Evolutionary conservation across 2,329 filamentous ascomycete genomes (phyloP).

Genomic region (Allantophomopsis cytisporea): DNA sequence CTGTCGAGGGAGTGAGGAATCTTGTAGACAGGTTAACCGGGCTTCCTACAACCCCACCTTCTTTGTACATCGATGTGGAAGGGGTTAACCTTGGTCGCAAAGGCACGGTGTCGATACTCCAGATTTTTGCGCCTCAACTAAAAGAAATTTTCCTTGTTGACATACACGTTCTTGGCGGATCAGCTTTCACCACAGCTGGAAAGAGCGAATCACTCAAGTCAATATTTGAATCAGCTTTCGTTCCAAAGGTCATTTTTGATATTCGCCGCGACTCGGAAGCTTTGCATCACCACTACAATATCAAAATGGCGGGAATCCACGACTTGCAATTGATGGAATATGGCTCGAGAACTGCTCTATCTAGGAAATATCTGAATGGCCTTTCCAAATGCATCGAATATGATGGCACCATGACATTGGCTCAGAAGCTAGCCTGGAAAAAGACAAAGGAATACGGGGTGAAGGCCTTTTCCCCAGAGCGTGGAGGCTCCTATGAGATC

Average conservation of each 20-base stretch:
- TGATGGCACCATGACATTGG: slow-evolving; percentile 5
- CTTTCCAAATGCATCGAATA: slow-evolving; percentile 24
- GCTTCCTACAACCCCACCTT: slow-evolving; percentile 13
- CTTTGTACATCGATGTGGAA: slow-evolving; percentile 30
- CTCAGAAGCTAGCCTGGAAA: neutral
- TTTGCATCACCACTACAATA: slow-evolving; percentile 26
- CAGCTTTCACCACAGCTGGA: slow-evolving; percentile 21
- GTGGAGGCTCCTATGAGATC: slow-evolving; percentile 27
- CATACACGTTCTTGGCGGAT: slow-evolving; percentile 19
- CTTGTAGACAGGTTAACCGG: slow-evolving; percentile 4
- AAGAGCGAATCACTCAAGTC: slow-evolving; percentile 19
- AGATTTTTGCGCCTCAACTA: slow-evolving; percentile 17
- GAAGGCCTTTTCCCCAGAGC: slow-evolving; percentile 22
- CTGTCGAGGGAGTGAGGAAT: neutral
- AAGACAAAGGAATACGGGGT: slow-evolving; percentile 20
- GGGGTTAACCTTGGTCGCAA: slow-evolving; percentile 24
- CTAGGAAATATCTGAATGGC: slow-evolving; percentile 16
- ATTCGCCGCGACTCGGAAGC: slow-evolving; percentile 44
- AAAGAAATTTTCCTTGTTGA: slow-evolving; percentile 25
- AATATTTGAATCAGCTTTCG: slow-evolving; percentile 28
- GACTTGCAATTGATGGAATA: slow-evolving; percentile 45
- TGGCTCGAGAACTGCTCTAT: slow-evolving; percentile 16
- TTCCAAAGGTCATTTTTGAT: slow-evolving; percentile 42
- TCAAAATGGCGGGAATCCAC: slow-evolving; percentile 28
- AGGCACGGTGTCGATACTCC: slow-evolving; percentile 27